Conservation (phyloP, 2,329 filamentous ascomycete genomes). For the Aspergillus chevalieri region DNA sequence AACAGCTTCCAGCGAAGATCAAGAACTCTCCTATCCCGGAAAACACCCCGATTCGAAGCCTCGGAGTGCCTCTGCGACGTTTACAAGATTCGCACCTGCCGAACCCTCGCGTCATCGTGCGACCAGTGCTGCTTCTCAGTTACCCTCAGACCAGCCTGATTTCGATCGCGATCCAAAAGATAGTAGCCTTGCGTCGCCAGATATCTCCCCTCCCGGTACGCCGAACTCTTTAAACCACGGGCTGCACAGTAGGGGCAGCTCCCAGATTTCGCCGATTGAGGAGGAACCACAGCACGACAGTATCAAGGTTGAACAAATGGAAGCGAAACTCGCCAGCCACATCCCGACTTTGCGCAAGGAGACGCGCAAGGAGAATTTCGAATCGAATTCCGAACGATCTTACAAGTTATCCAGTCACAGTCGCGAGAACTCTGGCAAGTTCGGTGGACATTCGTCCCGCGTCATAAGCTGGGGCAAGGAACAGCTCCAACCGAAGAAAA, state of each 20-base stretch:
- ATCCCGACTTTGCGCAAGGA: constrained; percentile 22
- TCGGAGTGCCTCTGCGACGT: background rate
- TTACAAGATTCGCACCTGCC: background rate
- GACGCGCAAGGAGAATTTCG: constrained; percentile 2
- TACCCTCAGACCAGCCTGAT: background rate
- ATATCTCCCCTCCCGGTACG: constrained; percentile 44
- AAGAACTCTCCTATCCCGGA: background rate
- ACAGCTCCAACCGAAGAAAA: constrained; percentile 32
- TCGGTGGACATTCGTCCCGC: constrained; percentile 22
- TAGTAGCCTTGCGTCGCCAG: constrained; percentile 10
- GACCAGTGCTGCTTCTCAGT: background rate
- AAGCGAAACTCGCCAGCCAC: constrained; percentile 20
- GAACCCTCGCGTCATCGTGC: background rate
- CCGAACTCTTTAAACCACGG: constrained; percentile 22
- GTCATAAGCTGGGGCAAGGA: constrained; percentile 31
- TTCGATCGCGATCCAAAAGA: background rate
- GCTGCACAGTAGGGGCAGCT: constrained; percentile 22
- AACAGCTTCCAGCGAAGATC: background rate
- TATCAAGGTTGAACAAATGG: constrained; percentile 12
- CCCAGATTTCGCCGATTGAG: constrained; percentile 38
- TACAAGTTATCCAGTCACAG: constrained; percentile 8
- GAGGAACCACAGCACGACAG: constrained; percentile 12
- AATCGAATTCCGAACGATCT: constrained; percentile 3
- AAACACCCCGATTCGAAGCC: background rate
- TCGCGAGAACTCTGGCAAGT: constrained; percentile 52